Base-by-base conservation (phyloP, 2,329 filamentous ascomycete species). In the Alternaria consortialis region DNA sequence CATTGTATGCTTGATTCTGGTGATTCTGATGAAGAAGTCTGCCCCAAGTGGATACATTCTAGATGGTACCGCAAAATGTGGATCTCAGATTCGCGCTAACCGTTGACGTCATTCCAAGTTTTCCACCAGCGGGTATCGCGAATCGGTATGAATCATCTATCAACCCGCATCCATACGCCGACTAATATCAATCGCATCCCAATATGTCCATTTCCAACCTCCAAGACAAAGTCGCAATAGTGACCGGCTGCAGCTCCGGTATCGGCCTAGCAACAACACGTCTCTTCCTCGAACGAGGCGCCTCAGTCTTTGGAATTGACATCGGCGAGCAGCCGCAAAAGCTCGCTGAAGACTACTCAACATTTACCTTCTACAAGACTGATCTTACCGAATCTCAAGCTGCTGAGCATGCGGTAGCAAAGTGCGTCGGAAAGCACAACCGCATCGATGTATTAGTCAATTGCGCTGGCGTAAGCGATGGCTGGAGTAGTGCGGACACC, bases 401-500 rank as follows among this genome's bases (percentile, higher is more conserved):
- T 2, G 65, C 60, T 1, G 65, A 69, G 11, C 65, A 71, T 46
- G 71, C 70, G 1, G 67, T 74, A 2, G 68, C 70, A 1, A 67
- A 67, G 23, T 74, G 72, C 25, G 55, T 69, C 11, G 62, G 60
- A n/a, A 67, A 68, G 42, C 64, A 67, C 42, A 67, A 69, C 5
- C 67, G 64, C 37, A 67, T 74, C 37, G 81, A 84, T 62, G 74
- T 82, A 11, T 73, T 84, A n/a, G 73, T 81, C 47, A 84, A 84
- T 58, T 76, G 81, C 25, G 82, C 82, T 0, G 82, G 82, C 27
- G 67, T 83, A 17, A 79, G 80, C 67, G 82, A 84, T 70, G 74
- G 73, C 23, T 81, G 80, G 63, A 74, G 73, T 51, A 75, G 75
- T 31, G 81, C 78, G 6, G 80, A 80, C 53, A 74, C 72, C 2